Percentiles rank a stretch among this genome's conserved stretches.
phyloP scores from a whole-genome alignment of 345 rosid genomes.

The Melaleuca quinquenervia region DNA sequence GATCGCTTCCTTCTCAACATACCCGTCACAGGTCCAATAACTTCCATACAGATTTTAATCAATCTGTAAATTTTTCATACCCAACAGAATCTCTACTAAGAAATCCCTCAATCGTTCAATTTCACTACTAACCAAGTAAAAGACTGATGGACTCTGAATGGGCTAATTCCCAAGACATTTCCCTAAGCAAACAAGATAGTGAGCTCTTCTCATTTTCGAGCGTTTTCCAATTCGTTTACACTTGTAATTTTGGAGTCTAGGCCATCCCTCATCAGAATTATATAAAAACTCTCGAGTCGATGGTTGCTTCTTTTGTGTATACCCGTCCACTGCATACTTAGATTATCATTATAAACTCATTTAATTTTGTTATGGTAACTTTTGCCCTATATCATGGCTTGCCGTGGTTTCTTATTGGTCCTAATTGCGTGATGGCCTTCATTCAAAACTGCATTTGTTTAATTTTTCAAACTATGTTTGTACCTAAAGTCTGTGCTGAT shows the following conservation, averaged over 20 bases:
- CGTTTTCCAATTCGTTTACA: neutral
- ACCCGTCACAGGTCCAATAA: neutral
- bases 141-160: neutral
- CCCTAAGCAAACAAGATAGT: neutral
- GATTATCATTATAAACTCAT: neutral
- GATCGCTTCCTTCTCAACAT: neutral
- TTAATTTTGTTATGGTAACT: neutral
- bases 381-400: neutral
- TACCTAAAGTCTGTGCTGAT: neutral
- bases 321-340: neutral
- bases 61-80: neutral
- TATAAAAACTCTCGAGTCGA: too few relatives aligned
- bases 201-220: too few relatives aligned
- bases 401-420: neutral
- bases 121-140: neutral
- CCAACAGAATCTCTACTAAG: too few relatives aligned
- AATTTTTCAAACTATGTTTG: neutral
- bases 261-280: neutral
- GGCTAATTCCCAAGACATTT: neutral
- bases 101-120: neutral
- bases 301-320: neutral
- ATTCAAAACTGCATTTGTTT: neutral
- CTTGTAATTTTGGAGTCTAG: neutral
- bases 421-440: neutral
- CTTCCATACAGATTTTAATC: neutral